phyloP scores from a whole-genome alignment of 768 basidiomycete species.

The Leccinellum luteum region DNA sequence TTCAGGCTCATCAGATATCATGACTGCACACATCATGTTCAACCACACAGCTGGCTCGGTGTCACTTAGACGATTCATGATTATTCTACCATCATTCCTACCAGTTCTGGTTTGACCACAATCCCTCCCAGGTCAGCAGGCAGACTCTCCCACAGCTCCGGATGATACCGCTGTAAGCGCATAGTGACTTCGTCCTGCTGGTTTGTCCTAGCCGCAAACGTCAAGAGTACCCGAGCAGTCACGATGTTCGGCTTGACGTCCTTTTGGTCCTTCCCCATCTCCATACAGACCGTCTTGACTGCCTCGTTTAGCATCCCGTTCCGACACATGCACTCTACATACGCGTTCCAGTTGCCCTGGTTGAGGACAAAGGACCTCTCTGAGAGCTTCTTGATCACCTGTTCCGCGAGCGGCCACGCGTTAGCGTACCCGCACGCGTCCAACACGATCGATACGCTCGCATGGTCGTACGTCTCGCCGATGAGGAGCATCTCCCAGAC shows the following conservation, averaged over 20 bases:
- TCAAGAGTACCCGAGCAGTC: conserved; percentile 51
- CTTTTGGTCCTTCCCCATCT: conserved; percentile 53
- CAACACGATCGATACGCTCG: conserved; percentile 77
- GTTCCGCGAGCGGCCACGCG: conserved; percentile 48
- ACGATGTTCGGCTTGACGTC: conserved; percentile 48
- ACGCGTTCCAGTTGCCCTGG: conserved; percentile 73
- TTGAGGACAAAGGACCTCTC: conserved; percentile 53
- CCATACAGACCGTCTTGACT: conserved; percentile 54
- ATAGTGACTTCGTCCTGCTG: conserved; percentile 45
- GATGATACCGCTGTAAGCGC: conserved; percentile 43
- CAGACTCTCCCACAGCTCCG: conserved; percentile 32
- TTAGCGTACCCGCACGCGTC: conserved; percentile 76
- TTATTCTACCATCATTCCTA: conserved; percentile 7
- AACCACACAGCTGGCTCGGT: conserved; percentile 48
- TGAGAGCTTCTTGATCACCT: conserved; percentile 52
- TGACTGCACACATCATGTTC: conserved; percentile 48
- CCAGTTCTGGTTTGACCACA: conserved; percentile 18
- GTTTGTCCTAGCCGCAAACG: conserved; percentile 46
- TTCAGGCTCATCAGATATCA: conserved; percentile 51
- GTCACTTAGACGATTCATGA: conserved; percentile 15
- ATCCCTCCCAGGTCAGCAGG: conserved; percentile 22
- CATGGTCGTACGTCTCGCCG: conserved; percentile 54
- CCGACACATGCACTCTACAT: conserved; percentile 85
- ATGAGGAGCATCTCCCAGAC: conserved; percentile 78
- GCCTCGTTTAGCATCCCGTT: conserved; percentile 66